These are phyloP conservation scores for Chaetomiaceae sp. DNA, from an alignment of 2,329 filamentous ascomycete species.

Conservation along the genomic window DNA sequence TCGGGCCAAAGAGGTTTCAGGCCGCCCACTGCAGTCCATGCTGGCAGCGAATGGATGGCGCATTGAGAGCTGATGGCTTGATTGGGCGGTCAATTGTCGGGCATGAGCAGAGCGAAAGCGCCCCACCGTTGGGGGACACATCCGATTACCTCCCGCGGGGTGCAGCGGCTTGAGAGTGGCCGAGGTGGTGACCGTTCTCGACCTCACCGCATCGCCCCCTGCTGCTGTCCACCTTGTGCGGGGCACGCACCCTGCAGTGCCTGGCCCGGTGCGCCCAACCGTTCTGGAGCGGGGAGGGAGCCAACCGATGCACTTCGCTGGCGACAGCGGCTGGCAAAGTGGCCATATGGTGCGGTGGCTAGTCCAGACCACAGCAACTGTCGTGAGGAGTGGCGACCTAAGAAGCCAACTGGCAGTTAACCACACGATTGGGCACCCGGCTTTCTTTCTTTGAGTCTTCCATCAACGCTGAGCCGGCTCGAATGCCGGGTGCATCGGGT, in stretches of 20 bases:
- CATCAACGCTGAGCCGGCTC: neutral
- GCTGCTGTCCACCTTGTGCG: constrained; percentile 2
- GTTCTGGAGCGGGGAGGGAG: too few relatives aligned
- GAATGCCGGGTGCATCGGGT: neutral
- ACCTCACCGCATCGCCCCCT: constrained; percentile 11
- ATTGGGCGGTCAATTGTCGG: constrained; percentile 16
- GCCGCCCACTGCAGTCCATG: constrained; percentile 9
- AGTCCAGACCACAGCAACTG: too few relatives aligned
- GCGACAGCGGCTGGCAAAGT: too few relatives aligned
- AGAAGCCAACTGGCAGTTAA: too few relatives aligned
- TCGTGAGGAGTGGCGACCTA: too few relatives aligned
- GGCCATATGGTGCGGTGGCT: too few relatives aligned
- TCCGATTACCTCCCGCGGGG: constrained; percentile 4
- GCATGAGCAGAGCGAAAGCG: constrained; percentile 1
- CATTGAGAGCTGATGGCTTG: constrained; percentile 10
- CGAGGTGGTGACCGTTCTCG: constrained; percentile 5
- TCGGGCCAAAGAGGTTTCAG: constrained; percentile 15
- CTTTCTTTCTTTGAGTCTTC: too few relatives aligned
- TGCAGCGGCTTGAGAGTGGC: too few relatives aligned
- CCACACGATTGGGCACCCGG: too few relatives aligned
- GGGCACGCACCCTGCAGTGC: neutral
- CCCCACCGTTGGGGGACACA: constrained; percentile 1
- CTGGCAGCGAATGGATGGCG: constrained; percentile 7
- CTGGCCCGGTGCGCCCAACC: too few relatives aligned
- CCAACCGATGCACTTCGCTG: too few relatives aligned